A percentile compares a stretch with the other conserved stretches of the same genome.
These are phyloP conservation scores for Meyerozyma carpophila DNA, from an alignment of 1,139 yeast genomes.

Conservation along the genomic window DNA sequence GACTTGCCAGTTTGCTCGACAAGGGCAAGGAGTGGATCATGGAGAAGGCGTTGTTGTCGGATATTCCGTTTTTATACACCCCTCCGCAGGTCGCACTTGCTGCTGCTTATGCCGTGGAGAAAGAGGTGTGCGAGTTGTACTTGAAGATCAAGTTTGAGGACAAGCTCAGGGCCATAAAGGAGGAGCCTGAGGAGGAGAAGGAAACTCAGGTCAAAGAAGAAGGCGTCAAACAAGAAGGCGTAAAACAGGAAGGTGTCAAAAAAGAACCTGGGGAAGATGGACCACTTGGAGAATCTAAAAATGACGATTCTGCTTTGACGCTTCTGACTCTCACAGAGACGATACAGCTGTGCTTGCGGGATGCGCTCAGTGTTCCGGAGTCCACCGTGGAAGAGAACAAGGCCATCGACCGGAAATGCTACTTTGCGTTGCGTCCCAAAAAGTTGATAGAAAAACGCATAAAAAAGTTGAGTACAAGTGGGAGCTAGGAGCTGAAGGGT, in stretches of 20 bases:
- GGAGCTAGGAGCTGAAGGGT: no score
- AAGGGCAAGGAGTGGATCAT: conserved; percentile 59
- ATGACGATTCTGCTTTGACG: neutral
- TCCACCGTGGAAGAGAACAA: conserved; percentile 60
- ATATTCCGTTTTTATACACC: conserved; percentile 69
- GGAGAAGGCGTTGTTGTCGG: conserved; percentile 62
- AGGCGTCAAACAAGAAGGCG: conserved; percentile 1
- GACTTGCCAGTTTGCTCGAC: conserved; percentile 58
- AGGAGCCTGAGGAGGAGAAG: conserved; percentile 14
- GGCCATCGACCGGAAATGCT: conserved; percentile 56
- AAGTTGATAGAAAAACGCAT: conserved; percentile 40
- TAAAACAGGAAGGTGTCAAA: neutral
- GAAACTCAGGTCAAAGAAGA: conserved; percentile 7
- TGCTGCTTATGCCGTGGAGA: conserved; percentile 65
- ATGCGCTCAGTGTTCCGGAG: conserved; percentile 35
- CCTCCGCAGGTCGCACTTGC: conserved; percentile 97
- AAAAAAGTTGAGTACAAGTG: conserved; percentile 17
- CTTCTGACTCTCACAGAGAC: conserved; percentile 10
- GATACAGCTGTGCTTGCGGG: conserved; percentile 45
- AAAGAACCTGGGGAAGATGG: neutral
- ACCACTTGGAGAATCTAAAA: neutral
- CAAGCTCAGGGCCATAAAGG: conserved; percentile 10
- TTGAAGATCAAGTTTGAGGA: conserved; percentile 50
- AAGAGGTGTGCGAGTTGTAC: conserved; percentile 60
- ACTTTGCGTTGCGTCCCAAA: conserved; percentile 56